phyloP scores from a whole-genome alignment of 208 protist genomes.

The Acanthamoeba divionensis region DNA sequence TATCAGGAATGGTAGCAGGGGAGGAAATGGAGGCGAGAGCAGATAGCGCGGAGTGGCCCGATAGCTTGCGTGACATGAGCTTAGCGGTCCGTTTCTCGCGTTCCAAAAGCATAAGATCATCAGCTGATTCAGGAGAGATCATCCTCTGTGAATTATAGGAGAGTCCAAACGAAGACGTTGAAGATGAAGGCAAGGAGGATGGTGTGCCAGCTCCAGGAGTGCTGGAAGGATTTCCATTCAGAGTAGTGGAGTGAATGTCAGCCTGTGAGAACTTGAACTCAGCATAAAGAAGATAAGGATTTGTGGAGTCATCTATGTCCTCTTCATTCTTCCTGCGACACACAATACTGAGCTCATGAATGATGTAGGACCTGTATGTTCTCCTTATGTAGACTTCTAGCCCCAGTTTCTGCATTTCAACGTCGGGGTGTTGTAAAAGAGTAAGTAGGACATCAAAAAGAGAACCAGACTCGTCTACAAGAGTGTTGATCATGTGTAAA shows the following conservation, averaged over 20 bases:
- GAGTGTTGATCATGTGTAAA: neutral
- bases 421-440: neutral
- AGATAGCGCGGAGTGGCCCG: neutral
- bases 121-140: neutral
- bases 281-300: too few relatives aligned
- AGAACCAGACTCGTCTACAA: constrained; percentile 53
- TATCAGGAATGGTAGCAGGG: neutral
- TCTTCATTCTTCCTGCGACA: neutral
- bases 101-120: constrained; percentile 1
- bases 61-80: neutral
- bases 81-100: neutral
- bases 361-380: constrained; percentile 4
- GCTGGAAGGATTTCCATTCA: neutral
- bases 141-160: neutral
- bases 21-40: too few relatives aligned
- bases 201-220: neutral
- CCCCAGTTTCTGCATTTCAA: neutral
- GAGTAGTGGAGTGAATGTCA: neutral
- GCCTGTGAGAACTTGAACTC: constrained; percentile 6
- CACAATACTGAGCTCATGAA: constrained; percentile 15
- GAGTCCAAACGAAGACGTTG: neutral
- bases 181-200: neutral
- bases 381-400: constrained; percentile 44
- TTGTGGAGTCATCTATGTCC: neutral
- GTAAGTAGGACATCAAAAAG: constrained; percentile 61